Conservation (phyloP, 108 stramenopile species). For the Skeletonema grethae region DNA sequence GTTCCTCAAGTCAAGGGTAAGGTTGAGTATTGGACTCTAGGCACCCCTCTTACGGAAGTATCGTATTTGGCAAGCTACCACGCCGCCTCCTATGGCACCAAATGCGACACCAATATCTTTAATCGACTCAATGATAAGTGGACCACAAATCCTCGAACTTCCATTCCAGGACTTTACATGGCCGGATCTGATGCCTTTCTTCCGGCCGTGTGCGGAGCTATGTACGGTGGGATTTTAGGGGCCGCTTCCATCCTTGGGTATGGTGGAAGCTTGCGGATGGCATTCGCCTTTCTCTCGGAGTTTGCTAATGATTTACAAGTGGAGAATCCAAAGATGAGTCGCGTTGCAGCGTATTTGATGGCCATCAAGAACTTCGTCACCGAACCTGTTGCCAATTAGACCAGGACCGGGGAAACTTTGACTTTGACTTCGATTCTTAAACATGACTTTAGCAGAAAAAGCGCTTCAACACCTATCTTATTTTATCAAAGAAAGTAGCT, state of each 20-base stretch:
- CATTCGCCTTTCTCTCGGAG: conserved; percentile 24
- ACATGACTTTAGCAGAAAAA: no score
- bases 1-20: conserved; percentile 55
- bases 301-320: conserved; percentile 15
- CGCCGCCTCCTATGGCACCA: conserved; percentile 57
- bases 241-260: conserved; percentile 5
- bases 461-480: no score
- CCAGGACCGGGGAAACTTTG: neutral
- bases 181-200: conserved; percentile 57
- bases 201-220: conserved; percentile 57
- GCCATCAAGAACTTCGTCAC: conserved; percentile 19
- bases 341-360: conserved; percentile 17
- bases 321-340: conserved; percentile 23
- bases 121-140: conserved; percentile 49
- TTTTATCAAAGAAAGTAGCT: no score
- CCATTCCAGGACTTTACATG: conserved; percentile 51
- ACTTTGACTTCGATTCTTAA: no score
- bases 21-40: conserved; percentile 51
- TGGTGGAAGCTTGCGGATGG: neutral
- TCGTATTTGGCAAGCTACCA: conserved; percentile 45
- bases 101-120: conserved; percentile 54
- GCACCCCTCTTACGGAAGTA: conserved; percentile 58
- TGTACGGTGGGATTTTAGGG: conserved; percentile 61
- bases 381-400: conserved; percentile 29
- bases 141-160: conserved; percentile 57